Evolutionary conservation across 441 rosid genomes (phyloP), one percentile per base, ranked within the genome.

Genomic region (Theobroma grandiflorum): DNA sequence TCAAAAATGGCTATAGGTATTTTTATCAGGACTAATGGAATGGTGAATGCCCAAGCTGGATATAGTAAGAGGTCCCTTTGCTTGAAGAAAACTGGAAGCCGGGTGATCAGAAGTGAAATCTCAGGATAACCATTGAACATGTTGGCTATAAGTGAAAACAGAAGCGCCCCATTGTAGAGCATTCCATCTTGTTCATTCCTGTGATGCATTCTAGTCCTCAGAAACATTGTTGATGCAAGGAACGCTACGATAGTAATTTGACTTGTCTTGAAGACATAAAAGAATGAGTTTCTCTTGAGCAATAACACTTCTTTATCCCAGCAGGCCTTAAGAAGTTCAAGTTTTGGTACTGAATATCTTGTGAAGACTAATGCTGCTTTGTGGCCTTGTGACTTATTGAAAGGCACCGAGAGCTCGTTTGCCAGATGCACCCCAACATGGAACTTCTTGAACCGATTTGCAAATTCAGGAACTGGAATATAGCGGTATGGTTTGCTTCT

Each of bases 51-150:
- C 98, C 98, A 94, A 7, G 94, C 85, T 3, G 99, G 99, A 57
- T 95, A 89, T 67, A 93, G 92, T 58, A 88, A 66, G 42, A 94
- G 95, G 72, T 96, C 99, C 55, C 98, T 91, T 50, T 96, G 98
- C 89, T 95, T 95, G 86, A 89, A 95, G 79, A 95, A 94, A 73
- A 92, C 98, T 0, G 97, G 98, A 82, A 97, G 96, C 81, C 98
- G 89, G 62, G 64, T 66, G n/a, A 97, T 86, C 75, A 85, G 76
- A 78, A 94, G 45, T 0, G 94, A 52, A 12, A 95, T 87, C 88
- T 95, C 98, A 0, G 96, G 85, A 72, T 88, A 86, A n/a, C 99
- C 98, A 79, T 92, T 93, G 83, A 93, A 95, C 93, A 86, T 92
- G 86, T 93, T 97, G 38, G 81, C 73, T 77, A 92, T 79, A 88